Conservation (phyloP, 768 basidiomycete genomes). For the Lentinula sp. region DNA sequence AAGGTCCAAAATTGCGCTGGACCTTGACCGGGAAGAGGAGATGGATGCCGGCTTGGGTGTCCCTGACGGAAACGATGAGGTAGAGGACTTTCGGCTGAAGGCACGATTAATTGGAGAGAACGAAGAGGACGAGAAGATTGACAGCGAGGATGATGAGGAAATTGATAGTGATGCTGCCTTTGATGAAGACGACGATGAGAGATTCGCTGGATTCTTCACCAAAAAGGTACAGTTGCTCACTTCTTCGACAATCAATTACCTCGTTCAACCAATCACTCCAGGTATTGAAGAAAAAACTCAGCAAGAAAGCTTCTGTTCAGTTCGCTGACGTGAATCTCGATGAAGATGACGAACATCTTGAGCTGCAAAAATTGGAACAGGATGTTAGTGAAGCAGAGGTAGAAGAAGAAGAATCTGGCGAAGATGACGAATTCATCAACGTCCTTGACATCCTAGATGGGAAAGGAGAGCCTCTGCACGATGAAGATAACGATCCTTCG, state of each 20-base stretch:
- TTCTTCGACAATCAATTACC: constrained; percentile 7
- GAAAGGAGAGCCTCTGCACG: constrained; percentile 28
- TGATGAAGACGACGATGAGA: constrained; percentile 77
- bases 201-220: constrained; percentile 60
- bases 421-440: constrained; percentile 34
- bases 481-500: constrained; percentile 25
- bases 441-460: constrained; percentile 42
- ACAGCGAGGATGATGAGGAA: constrained; percentile 76
- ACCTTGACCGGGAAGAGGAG: constrained; percentile 54
- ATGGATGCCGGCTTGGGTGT: constrained; percentile 32
- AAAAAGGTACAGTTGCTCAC: constrained; percentile 27
- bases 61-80: constrained; percentile 32
- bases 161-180: constrained; percentile 82
- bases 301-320: constrained; percentile 26
- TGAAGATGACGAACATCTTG: constrained; percentile 44
- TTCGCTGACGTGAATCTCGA: constrained; percentile 61
- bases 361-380: constrained; percentile 21
- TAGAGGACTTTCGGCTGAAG: constrained; percentile 23
- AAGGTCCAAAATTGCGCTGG: constrained; percentile 45
- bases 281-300: constrained; percentile 16
- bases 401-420: constrained; percentile 26
- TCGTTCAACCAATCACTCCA: constrained; percentile 14
- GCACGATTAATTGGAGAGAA: constrained; percentile 45
- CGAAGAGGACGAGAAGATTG: constrained; percentile 47
- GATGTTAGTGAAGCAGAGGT: constrained; percentile 38